These are phyloP conservation scores for Oryza australiensis DNA, from an alignment of 176 grass and related monocot genomes.

Conservation along the genomic window DNA sequence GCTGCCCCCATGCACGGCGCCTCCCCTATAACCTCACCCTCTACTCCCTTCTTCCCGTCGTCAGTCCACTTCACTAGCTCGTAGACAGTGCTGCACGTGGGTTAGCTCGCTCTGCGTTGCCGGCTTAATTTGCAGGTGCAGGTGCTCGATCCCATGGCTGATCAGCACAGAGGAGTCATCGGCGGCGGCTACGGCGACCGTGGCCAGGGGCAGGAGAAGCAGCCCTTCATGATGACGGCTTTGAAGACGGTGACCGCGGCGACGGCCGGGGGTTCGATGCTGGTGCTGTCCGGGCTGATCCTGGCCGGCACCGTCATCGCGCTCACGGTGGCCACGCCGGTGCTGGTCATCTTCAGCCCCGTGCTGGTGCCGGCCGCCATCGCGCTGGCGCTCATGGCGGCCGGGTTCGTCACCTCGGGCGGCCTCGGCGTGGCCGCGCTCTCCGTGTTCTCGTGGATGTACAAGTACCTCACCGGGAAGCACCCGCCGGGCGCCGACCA, in stretches of 20 bases:
- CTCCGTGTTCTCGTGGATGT: constrained; percentile 96
- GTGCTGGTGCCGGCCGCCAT: constrained; percentile 78
- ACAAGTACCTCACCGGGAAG: constrained; percentile 90
- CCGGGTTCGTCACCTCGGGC: constrained; percentile 78
- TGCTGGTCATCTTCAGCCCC: constrained; percentile 94
- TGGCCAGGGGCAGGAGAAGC: constrained; percentile 41
- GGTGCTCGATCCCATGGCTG: constrained; percentile 41
- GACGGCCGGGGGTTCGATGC: constrained; percentile 58
- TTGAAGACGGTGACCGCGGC: constrained; percentile 70
- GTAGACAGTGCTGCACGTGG: not conserved
- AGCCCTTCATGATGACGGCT: constrained; percentile 50
- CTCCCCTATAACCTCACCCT: constrained; percentile 37
- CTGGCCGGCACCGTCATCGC: constrained; percentile 73
- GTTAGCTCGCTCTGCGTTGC: not conserved
- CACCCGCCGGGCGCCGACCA: constrained; percentile 84
- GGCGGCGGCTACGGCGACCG: not conserved
- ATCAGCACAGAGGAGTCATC: constrained; percentile 37
- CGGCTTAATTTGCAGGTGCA: not conserved
- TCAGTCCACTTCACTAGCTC: constrained; percentile 5
- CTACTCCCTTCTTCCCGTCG: not conserved
- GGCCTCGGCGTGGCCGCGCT: constrained; percentile 80
- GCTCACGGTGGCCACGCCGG: constrained; percentile 70
- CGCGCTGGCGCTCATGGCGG: constrained; percentile 52
- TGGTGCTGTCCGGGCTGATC: constrained; percentile 77
- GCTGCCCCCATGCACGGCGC: not conserved